These are phyloP conservation scores for Phaffia tasmanica DNA, from an alignment of 768 basidiomycete genomes.

Conservation along the genomic window DNA sequence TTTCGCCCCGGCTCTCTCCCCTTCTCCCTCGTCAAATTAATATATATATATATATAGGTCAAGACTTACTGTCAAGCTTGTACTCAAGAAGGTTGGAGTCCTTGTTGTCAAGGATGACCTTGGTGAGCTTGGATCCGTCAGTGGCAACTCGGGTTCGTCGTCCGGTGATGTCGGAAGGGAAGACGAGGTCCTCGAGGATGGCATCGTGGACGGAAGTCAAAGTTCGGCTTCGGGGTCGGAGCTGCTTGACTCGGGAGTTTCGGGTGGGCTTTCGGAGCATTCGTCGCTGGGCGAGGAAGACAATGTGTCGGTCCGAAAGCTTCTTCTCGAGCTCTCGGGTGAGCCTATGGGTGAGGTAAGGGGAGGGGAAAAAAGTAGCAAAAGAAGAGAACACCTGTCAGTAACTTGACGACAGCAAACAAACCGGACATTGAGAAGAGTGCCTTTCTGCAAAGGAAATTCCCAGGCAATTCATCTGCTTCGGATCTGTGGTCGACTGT, in stretches of 20 bases:
- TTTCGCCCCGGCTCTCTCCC: too few species aligned
- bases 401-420: too few species aligned
- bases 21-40: too few species aligned
- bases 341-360: slow-evolving; percentile 50
- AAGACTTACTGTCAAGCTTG: slow-evolving; percentile 93
- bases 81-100: slow-evolving; percentile 97
- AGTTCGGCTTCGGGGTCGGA: slow-evolving; percentile 91
- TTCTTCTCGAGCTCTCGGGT: slow-evolving; percentile 99
- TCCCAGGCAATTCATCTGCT: too few species aligned
- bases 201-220: slow-evolving; percentile 95
- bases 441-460: background rate
- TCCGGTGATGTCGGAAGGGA: slow-evolving; percentile 96
- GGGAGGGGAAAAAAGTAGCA: background rate
- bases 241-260: slow-evolving; percentile 82
- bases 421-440: background rate
- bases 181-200: slow-evolving; percentile 97
- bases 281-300: slow-evolving; percentile 96
- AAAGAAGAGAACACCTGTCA: background rate
- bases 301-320: slow-evolving; percentile 97
- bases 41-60: slow-evolving; percentile 53
- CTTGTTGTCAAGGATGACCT: slow-evolving; percentile 96
- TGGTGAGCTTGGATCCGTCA: slow-evolving; percentile 88
- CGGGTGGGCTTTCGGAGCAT: slow-evolving; percentile 97
- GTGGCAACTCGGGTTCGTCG: slow-evolving; percentile 89
- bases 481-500: too few species aligned